phyloP scores from a whole-genome alignment of 129 eudicot genomes.

The Cynara cardunculus region DNA sequence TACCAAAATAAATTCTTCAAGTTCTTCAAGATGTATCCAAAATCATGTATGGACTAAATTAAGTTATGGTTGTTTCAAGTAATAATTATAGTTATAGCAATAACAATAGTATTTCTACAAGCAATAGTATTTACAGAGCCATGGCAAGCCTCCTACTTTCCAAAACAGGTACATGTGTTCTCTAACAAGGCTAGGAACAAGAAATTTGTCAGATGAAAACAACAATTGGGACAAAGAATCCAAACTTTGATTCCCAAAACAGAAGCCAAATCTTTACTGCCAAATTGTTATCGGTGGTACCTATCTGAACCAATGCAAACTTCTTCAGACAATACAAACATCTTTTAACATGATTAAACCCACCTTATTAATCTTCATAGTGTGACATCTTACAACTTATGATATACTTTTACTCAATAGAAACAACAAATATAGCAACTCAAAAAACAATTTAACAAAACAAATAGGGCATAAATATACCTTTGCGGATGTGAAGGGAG shows the following conservation, averaged over 20 bases:
- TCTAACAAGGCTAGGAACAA: background rate
- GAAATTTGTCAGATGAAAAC: background rate
- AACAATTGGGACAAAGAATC: background rate
- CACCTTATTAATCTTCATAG: background rate
- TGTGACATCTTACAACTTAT: background rate
- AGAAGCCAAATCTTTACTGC: background rate
- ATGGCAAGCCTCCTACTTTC: background rate
- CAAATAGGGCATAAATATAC: too few species aligned
- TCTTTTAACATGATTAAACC: slow-evolving; percentile 4
- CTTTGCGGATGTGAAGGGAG: too few species aligned
- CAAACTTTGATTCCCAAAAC: background rate
- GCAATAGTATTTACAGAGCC: too few species aligned
- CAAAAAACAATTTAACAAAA: background rate
- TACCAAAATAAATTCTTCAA: too few species aligned
- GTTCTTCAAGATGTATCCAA: too few species aligned
- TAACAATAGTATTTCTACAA: too few species aligned
- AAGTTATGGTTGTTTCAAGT: too few species aligned
- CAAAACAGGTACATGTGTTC: background rate
- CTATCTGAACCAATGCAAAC: background rate
- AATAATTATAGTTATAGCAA: too few species aligned
- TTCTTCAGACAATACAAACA: background rate
- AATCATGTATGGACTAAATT: too few species aligned
- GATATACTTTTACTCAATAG: background rate
- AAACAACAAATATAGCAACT: background rate
- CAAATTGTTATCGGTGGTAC: background rate